A percentile compares a stretch with the other conserved stretches of the same genome.
These are phyloP conservation scores for Tubosaeta brunneosetosa DNA, from an alignment of 768 basidiomycete species.

Conservation along the genomic window DNA sequence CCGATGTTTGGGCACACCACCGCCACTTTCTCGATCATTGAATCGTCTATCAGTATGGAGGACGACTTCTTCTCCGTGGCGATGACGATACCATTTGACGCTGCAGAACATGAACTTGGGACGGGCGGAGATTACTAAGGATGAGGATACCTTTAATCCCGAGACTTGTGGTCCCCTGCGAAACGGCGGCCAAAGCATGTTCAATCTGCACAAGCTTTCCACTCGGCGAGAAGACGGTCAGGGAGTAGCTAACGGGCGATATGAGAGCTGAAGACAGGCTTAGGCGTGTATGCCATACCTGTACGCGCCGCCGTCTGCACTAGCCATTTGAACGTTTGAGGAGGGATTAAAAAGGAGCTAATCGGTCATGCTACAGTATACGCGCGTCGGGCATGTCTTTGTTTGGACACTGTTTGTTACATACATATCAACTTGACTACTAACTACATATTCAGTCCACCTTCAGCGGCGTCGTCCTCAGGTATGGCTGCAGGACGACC, in stretches of 20 bases:
- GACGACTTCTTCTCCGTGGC: constrained; percentile 99
- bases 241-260: constrained; percentile 71
- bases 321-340: constrained; percentile 52
- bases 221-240: constrained; percentile 98
- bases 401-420: constrained; percentile 21
- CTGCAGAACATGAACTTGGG: constrained; percentile 39
- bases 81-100: constrained; percentile 98
- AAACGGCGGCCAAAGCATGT: constrained; percentile 95
- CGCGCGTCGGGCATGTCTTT: constrained; percentile 28
- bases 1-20: constrained; percentile 98
- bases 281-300: constrained; percentile 40
- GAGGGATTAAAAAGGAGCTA: constrained; percentile 19
- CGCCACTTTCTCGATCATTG: constrained; percentile 96
- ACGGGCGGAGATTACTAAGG: constrained; percentile 26
- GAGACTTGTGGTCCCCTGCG: constrained; percentile 92
- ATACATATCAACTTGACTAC: constrained; percentile 10
- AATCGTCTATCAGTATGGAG: constrained; percentile 96
- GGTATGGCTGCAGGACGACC: constrained; percentile 59
- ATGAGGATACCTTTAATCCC: constrained; percentile 85
- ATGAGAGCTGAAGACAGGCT: constrained; percentile 19
- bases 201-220: constrained; percentile 99
- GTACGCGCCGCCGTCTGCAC: constrained; percentile 77
- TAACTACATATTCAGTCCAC: constrained; percentile 8
- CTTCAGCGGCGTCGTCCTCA: constrained; percentile 69
- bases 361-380: constrained; percentile 9